These are phyloP conservation scores for Epichloe gansuensis DNA, from an alignment of 2,329 filamentous ascomycete genomes.

Conservation along the genomic window DNA sequence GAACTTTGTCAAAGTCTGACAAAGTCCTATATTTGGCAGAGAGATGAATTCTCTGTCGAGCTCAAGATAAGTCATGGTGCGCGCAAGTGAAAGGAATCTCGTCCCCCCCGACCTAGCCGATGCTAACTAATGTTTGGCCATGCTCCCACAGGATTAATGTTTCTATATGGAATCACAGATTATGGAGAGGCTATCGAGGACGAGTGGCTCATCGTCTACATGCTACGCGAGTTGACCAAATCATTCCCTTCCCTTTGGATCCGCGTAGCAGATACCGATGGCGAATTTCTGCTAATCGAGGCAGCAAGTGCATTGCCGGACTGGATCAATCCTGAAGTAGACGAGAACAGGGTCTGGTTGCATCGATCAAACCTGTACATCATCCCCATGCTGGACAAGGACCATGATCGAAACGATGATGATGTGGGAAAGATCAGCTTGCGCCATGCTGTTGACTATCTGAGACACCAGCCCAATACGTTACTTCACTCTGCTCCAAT, in stretches of 20 bases:
- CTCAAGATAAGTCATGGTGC: conserved; percentile 45
- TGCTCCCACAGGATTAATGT: conserved; percentile 24
- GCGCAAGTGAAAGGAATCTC: conserved; percentile 7
- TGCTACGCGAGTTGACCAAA: conserved; percentile 69
- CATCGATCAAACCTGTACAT: conserved; percentile 63
- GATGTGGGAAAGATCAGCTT: conserved; percentile 37
- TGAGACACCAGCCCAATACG: conserved; percentile 41
- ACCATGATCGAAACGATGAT: conserved; percentile 10
- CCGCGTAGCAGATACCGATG: conserved; percentile 73
- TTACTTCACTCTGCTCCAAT: conserved; percentile 62
- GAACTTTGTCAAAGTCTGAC: conserved; percentile 51
- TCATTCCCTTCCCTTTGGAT: conserved; percentile 66
- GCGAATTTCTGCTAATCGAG: conserved; percentile 90
- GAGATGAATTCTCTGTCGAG: conserved; percentile 64
- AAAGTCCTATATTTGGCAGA: conserved; percentile 92
- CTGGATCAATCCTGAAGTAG: conserved; percentile 87
- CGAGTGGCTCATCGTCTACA: conserved; percentile 91
- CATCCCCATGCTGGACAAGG: conserved; percentile 40
- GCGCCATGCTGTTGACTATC: conserved; percentile 47
- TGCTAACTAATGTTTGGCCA: background rate
- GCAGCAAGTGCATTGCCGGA: conserved; percentile 75
- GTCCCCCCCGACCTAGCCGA: background rate
- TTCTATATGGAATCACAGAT: conserved; percentile 65
- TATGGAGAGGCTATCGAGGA: conserved; percentile 94
- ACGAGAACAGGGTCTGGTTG: conserved; percentile 82